Percentiles rank a stretch among this genome's conserved stretches.
phyloP scores from a whole-genome alignment of 305 asterid species.

The Fraxinus angustifolia region DNA sequence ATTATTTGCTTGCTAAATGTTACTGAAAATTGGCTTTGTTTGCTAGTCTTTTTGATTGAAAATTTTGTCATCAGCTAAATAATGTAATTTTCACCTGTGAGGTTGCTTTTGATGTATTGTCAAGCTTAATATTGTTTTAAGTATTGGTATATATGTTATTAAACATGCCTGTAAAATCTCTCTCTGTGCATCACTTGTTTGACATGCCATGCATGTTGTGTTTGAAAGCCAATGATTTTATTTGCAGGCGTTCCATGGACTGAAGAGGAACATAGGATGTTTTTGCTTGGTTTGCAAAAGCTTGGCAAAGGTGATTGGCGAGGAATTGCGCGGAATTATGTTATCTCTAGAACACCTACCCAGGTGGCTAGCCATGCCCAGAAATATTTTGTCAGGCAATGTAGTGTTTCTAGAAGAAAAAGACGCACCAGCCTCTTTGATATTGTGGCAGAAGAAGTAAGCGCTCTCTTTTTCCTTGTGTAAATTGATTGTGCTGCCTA shows the following conservation, averaged over 20 bases:
- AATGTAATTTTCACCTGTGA: background rate
- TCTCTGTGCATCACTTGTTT: background rate
- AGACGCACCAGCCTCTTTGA: slow-evolving; percentile 16
- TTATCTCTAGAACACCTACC: slow-evolving; percentile 18
- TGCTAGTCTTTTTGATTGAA: background rate
- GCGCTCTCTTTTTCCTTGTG: slow-evolving; percentile 1
- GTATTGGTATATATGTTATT: background rate
- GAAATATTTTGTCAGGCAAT: slow-evolving; percentile 11
- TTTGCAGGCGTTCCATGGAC: slow-evolving; percentile 21
- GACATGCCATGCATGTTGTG: background rate
- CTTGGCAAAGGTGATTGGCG: slow-evolving; percentile 22
- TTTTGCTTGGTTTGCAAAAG: slow-evolving; percentile 17
- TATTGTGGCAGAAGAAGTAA: slow-evolving; percentile 14
- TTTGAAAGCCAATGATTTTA: background rate
- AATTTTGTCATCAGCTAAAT: background rate
- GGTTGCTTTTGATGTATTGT: background rate
- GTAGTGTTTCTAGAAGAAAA: slow-evolving; percentile 15
- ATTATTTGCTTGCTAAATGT: background rate
- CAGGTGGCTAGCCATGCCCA: slow-evolving; percentile 21
- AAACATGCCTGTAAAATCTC: background rate
- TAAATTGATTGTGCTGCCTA: background rate
- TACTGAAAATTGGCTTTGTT: background rate
- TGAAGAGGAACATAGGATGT: slow-evolving; percentile 19
- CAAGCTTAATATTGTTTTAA: background rate
- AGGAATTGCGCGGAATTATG: slow-evolving; percentile 14